Base-by-base conservation (phyloP, 1,284 basidiomycete species). In the Naganishia albida region DNA sequence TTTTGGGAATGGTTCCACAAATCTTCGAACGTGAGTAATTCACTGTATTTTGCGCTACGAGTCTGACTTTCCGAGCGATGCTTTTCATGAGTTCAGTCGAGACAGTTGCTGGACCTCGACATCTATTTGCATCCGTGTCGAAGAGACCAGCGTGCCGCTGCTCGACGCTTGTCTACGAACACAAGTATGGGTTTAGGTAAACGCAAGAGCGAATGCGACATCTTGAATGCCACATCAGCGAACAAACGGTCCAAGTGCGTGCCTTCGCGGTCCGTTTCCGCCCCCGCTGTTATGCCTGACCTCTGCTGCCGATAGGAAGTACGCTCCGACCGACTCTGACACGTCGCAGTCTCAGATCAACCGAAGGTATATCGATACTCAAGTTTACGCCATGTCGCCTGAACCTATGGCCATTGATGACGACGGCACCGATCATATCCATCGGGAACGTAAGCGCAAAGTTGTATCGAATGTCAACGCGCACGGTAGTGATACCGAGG, bases 281-380 rank as follows among this genome's bases (percentile, higher is more conserved):
- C 4, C 34, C 10, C 34, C 10, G 34, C 34, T 6, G 34, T 10
- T 34, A 10, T 6, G 6, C 6, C 34, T 10, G 34, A 34, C 34
- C 34, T 2, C 13, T 39, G 2, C 4, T 0, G 4, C 16, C 23
- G 34, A 30, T 28, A 55, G 54, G 46, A 63, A 55, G 16, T 60
- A 60, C 44, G 55, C 49, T 13, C 62, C 62, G 1, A 64, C 62
- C 20, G 66, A 67, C 40, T 67, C 66, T 18, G 66, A 67, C 18
- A 64, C 66, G 12, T 50, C 55, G 8, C 49, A 64, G 26, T 66
- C 64, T 3, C 56, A 63, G 26, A 4, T 20, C 23, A 53, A 43
- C 28, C n/a, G 20, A 15, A 16, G 18, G 12, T 25, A 46, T 23
- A 39, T 53, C 13, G 42, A 16, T 20, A 40, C 42, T n/a, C 44